Conservation (phyloP, 306 rosid species). For the Casuarina glauca region DNA sequence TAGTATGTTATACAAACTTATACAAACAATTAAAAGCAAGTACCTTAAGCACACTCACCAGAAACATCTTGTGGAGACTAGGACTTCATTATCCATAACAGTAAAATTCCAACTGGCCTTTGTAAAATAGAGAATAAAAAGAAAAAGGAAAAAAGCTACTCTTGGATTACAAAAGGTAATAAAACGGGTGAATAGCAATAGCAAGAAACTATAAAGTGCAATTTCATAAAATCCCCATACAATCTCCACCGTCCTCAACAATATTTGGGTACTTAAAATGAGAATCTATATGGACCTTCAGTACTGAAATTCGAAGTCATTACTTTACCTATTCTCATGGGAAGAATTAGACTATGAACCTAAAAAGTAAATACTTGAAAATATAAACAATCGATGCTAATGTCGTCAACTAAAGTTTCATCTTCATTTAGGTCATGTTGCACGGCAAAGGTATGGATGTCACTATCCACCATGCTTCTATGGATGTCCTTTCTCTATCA, state of each 20-base stretch:
- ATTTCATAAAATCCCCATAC: not conserved
- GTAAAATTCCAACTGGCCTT: not conserved
- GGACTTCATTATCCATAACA: not conserved
- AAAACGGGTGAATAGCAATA: not conserved
- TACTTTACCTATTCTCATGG: not conserved
- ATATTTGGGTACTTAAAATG: not conserved
- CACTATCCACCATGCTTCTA: not conserved
- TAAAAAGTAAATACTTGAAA: not conserved
- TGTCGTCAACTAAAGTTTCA: not conserved
- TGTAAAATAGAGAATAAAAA: not conserved
- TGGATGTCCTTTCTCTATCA: not conserved
- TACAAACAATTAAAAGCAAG: not conserved
- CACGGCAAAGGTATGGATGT: not conserved
- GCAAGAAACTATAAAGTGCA: too few relatives aligned
- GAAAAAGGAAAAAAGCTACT: not conserved
- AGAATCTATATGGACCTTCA: not conserved
- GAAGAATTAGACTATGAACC: not conserved
- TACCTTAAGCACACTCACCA: not conserved
- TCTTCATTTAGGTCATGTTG: not conserved
- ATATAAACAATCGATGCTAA: not conserved
- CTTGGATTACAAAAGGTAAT: not conserved
- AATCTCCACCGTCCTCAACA: not conserved
- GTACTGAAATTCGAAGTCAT: not conserved
- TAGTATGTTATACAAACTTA: not conserved
- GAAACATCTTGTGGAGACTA: not conserved